Evolutionary conservation across 139 green algal genomes (phyloP), one percentile per base, ranked within the genome.

Genomic region (Haematococcus lacustris): DNA sequence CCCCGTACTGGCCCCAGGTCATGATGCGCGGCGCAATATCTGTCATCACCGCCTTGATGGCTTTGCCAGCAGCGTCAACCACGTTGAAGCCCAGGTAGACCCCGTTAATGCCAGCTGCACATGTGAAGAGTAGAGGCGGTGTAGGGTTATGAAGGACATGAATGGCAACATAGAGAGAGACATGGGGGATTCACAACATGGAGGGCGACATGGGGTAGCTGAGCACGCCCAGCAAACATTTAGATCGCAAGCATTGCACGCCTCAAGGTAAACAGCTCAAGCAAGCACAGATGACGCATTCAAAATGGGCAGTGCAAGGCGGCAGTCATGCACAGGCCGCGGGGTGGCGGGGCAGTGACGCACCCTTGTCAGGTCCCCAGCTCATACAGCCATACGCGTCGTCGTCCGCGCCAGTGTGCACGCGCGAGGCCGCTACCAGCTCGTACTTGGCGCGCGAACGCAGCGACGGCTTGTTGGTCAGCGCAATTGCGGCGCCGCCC

Each of bases 371-470:
- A 0, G 82, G 79, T 1, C 74, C 66, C 74, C 74, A 88, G 74
- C 66, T 70, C 78, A 88, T 88, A 51, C 76, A 85, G 47, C 75
- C 83, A 74, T 91, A 93, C 1, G 84, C 80, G 0, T 28, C 47
- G 66, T 91, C 79, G 67, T 90, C 81, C 0, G 83, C 81, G 37
- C 86, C 90, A 66, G 88, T 76, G 78, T 95, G 89, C 40, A 91
- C 82, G 43, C 88, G 82, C 5, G 51, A 39, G 3, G 34, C 26
- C 3, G 51, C 51, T 1, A 71, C 66, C 66, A 96, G 84, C 76
- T 83, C 60, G 70, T 95, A 96, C 84, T 92, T 92, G 71, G 85
- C 78, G 7, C 77, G 75, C 57, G 38, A 68, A 35, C 68, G 40
- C 70, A 87, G 74, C 41, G 30, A 73, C 33, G 73, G 59, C 67